A percentile compares a stretch with the other conserved stretches of the same genome.
Conservation (phyloP, 331 rosid species). For the Acacia concinna region DNA sequence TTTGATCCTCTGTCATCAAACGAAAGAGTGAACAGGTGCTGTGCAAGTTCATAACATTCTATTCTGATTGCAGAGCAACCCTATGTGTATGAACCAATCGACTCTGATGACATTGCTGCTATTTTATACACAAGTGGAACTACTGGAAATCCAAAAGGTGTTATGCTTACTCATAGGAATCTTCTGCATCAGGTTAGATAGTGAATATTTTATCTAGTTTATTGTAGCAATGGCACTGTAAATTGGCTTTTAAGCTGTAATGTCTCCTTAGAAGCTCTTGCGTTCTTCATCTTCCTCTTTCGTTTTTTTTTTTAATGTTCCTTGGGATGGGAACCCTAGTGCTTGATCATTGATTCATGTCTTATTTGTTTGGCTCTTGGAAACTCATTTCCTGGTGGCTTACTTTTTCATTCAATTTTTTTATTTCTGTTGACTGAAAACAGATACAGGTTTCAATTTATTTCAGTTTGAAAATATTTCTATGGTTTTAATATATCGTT, state of each 20-base stretch:
- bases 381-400: background rate
- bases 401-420: background rate
- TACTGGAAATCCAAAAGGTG: slow-evolving; percentile 95
- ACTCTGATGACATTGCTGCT: slow-evolving; percentile 78
- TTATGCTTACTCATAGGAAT: slow-evolving; percentile 87
- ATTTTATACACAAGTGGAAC: slow-evolving; percentile 94
- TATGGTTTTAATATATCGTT: slow-evolving; percentile 23
- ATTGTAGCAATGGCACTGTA: slow-evolving; percentile 16
- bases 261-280: background rate
- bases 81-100: slow-evolving; percentile 61
- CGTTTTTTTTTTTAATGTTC: too few relatives aligned
- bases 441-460: slow-evolving; percentile 24
- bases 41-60: slow-evolving; percentile 31
- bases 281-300: too few relatives aligned
- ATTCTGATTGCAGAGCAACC: slow-evolving; percentile 52
- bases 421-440: slow-evolving; percentile 5
- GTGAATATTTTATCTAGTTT: slow-evolving; percentile 19
- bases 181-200: slow-evolving; percentile 87
- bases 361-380: background rate
- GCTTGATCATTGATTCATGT: background rate
- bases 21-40: slow-evolving; percentile 10
- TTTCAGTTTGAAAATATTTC: slow-evolving; percentile 27
- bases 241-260: too few relatives aligned
- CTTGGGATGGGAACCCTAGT: background rate
- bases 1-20: background rate